Percentiles rank a stretch among this genome's conserved stretches.
Evolutionary conservation across 345 rosid species (phyloP).

Genomic region (Barbarea vulgaris): DNA sequence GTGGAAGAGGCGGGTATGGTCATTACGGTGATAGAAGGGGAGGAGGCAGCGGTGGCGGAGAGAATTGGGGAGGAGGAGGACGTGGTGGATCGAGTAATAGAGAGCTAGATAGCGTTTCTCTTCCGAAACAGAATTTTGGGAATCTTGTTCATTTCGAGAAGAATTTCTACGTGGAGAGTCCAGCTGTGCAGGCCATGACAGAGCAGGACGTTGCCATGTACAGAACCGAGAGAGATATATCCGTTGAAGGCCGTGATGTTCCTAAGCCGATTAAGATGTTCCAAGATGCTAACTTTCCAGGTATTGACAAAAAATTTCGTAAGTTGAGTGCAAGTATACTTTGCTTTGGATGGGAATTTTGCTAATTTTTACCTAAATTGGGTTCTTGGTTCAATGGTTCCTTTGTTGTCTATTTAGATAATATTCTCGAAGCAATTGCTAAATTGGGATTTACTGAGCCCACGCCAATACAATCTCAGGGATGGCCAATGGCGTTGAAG

Average conservation of each 20-base stretch:
- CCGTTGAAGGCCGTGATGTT: constrained; percentile 81
- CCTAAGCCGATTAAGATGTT: constrained; percentile 79
- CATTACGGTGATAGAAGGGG: constrained; percentile 38
- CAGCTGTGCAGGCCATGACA: constrained; percentile 64
- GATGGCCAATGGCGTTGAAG: constrained; percentile 98
- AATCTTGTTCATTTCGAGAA: constrained; percentile 82
- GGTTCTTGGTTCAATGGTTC: not conserved
- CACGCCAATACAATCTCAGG: constrained; percentile 92
- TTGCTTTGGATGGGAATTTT: not conserved
- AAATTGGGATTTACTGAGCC: constrained; percentile 92
- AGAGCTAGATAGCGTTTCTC: constrained; percentile 64
- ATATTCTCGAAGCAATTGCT: constrained; percentile 81
- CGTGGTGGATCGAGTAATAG: constrained; percentile 56
- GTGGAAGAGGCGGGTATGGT: constrained; percentile 39
- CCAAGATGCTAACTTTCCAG: constrained; percentile 86
- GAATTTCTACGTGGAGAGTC: constrained; percentile 77
- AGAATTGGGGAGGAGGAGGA: constrained; percentile 54
- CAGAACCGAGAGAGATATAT: constrained; percentile 66
- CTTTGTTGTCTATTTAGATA: constrained; percentile 42
- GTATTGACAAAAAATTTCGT: constrained; percentile 40
- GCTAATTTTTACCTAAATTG: not conserved
- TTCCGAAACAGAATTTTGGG: constrained; percentile 77
- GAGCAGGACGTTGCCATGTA: constrained; percentile 64
- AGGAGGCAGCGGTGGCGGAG: constrained; percentile 38
- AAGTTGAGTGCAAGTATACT: constrained; percentile 8